Conservation (phyloP, 768 basidiomycete species). For the Tephrocybe sp. region DNA sequence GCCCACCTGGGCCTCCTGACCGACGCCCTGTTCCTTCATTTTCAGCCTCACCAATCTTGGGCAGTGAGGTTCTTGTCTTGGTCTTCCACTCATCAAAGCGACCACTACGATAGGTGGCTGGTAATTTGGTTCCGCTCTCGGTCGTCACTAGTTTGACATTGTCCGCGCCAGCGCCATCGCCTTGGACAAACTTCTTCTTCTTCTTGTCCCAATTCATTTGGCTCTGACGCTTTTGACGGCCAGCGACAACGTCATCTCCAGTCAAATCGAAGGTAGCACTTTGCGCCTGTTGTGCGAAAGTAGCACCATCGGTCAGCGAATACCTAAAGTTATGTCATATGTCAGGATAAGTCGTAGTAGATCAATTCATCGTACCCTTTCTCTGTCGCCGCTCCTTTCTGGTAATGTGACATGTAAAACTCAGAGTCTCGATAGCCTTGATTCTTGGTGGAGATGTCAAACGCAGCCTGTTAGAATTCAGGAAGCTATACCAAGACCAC, state of each 20-base stretch:
- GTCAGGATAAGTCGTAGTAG: conserved; percentile 1
- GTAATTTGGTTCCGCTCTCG: conserved; percentile 88
- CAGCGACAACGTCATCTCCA: conserved; percentile 68
- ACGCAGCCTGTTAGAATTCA: conserved; percentile 53
- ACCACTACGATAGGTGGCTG: conserved; percentile 90
- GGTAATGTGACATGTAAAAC: conserved; percentile 92
- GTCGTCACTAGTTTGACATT: conserved; percentile 93
- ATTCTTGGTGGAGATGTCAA: conserved; percentile 53
- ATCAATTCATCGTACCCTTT: conserved; percentile 67
- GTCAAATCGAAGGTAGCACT: conserved; percentile 80
- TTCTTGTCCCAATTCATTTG: conserved; percentile 93
- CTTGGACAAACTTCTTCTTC: conserved; percentile 91
- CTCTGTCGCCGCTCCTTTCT: conserved; percentile 83
- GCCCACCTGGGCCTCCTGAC: conserved; percentile 47
- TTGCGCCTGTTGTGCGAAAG: conserved; percentile 83
- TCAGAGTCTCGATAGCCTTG: conserved; percentile 72
- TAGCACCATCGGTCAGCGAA: conserved; percentile 84
- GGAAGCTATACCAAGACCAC: not conserved
- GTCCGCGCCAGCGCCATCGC: conserved; percentile 83
- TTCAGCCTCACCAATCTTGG: conserved; percentile 83
- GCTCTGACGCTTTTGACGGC: conserved; percentile 58
- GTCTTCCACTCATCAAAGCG: conserved; percentile 95
- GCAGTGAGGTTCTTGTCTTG: conserved; percentile 71
- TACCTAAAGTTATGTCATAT: conserved; percentile 50
- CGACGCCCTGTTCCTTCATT: conserved; percentile 34